Evolutionary conservation across 108 stramenopile species (phyloP), one percentile per base, ranked within the genome.

Genomic region (Nitzschia putrida): DNA sequence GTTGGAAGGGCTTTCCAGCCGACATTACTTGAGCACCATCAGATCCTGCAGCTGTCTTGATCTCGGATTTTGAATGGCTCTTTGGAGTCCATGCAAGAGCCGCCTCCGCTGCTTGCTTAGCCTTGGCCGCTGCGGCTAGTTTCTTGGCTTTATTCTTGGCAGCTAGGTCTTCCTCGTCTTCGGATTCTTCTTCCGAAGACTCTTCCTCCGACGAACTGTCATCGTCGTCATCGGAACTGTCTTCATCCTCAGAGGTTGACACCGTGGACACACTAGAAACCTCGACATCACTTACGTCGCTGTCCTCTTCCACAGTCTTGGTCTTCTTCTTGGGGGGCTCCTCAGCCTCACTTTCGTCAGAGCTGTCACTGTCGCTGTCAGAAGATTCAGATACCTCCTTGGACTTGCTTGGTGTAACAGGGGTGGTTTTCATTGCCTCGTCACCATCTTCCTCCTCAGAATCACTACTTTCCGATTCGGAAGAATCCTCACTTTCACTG

Each of bases 1-100:
- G 87, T 72, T 89, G 80, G 74, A 99, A 99, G 18, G 97, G 97
- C 56, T 88, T 95, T 22, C 97, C 97, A 10, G 73, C 79, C 34
- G 68, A 77, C 64, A 88, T 59, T 2, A 93, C 94, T 68, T 91
- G 93, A 3, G 95, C 95, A n/a, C 92, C 95, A 60, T 93, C 95
- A 16, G 85, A 83, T 25, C 92, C 95, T 26, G 80, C 74, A 47
- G 79, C 80, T 14, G 82, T 77, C 11, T 68, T 72, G 23, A 91
- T 71, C 7, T 74, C 71, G 8, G 79, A 78, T 40, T 64, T 74
- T 56, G 79, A 81, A 8, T 73, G 76, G 25, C 85, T 80, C 8
- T 89, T 81, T 9, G 86, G 92, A 22, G 81, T 90, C 85, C 94
- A 94, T 7, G 73, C 64, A 29, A 82, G 69, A 8, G 96, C 95